Percentiles rank a stretch among this genome's conserved stretches.
Evolutionary conservation across 345 rosid genomes (phyloP).

Genomic region (Abelmoschus esculentus): DNA sequence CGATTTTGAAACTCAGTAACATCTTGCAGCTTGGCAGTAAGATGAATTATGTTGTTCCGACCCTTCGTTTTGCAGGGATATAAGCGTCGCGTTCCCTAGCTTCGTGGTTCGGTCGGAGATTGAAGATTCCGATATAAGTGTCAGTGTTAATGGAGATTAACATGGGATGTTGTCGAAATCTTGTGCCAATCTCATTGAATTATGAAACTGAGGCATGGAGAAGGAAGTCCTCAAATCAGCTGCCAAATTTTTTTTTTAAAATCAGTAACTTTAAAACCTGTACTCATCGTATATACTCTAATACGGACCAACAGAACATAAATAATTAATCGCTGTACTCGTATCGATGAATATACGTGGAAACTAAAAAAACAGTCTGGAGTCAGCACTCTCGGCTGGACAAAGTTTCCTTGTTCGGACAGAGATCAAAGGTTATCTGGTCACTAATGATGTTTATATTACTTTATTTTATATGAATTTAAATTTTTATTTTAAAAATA

Average conservation of each 20-base stretch:
- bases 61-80: slow-evolving; percentile 47
- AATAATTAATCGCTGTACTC: too few relatives aligned
- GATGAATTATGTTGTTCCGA: background rate
- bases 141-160: background rate
- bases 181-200: background rate
- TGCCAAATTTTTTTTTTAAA: background rate
- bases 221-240: background rate
- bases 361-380: too few relatives aligned
- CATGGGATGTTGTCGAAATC: background rate
- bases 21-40: background rate
- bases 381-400: too few relatives aligned
- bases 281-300: too few relatives aligned
- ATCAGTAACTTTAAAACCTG: background rate
- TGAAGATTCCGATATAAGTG: slow-evolving; percentile 48
- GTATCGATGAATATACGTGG: too few relatives aligned
- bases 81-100: slow-evolving; percentile 73
- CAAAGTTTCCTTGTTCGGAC: too few relatives aligned
- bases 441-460: too few relatives aligned
- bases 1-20: background rate
- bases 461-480: too few relatives aligned
- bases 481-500: too few relatives aligned
- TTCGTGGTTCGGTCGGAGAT: slow-evolving; percentile 51
- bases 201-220: background rate
- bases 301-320: too few relatives aligned
- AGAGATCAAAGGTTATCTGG: too few relatives aligned